These are phyloP conservation scores for Thymus mandschuricus DNA, from an alignment of 257 asterid species.

Conservation along the genomic window DNA sequence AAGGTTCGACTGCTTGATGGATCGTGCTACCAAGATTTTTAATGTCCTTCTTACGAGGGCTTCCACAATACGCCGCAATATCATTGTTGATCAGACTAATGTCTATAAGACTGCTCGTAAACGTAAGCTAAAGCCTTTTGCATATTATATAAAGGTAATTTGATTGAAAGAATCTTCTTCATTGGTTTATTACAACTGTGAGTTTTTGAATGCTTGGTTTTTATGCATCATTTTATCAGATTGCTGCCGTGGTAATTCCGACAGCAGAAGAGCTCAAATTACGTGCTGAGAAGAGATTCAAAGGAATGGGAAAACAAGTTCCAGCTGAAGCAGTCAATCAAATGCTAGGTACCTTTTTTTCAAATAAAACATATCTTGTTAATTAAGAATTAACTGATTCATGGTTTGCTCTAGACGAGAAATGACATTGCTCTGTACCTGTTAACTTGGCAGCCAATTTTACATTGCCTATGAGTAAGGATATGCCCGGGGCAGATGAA, in stretches of 20 bases:
- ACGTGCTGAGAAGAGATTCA: conserved; percentile 49
- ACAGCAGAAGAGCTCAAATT: conserved; percentile 48
- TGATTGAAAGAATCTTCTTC: background rate
- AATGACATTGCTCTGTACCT: conserved; percentile 20
- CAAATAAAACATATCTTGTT: background rate
- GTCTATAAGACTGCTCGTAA: conserved; percentile 59
- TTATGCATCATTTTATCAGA: conserved; percentile 40
- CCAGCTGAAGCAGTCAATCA: conserved; percentile 51
- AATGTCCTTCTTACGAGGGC: conserved; percentile 62
- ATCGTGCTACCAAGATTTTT: conserved; percentile 54
- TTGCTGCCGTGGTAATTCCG: conserved; percentile 63
- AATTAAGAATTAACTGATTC: conserved; percentile 27
- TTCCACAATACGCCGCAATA: conserved; percentile 57
- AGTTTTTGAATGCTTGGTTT: background rate
- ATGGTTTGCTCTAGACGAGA: conserved; percentile 1
- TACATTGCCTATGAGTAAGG: conserved; percentile 55
- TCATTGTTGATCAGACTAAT: conserved; percentile 67
- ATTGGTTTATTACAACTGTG: background rate
- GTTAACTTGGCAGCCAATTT: conserved; percentile 44
- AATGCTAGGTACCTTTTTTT: conserved; percentile 51
- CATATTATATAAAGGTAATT: conserved; percentile 51
- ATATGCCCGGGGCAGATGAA: conserved; percentile 48
- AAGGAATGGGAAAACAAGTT: conserved; percentile 60
- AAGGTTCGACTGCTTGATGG: conserved; percentile 51
- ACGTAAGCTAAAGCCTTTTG: conserved; percentile 58